Conservation (phyloP, 164 flowering plant species). For the Protea cynaroides region DNA sequence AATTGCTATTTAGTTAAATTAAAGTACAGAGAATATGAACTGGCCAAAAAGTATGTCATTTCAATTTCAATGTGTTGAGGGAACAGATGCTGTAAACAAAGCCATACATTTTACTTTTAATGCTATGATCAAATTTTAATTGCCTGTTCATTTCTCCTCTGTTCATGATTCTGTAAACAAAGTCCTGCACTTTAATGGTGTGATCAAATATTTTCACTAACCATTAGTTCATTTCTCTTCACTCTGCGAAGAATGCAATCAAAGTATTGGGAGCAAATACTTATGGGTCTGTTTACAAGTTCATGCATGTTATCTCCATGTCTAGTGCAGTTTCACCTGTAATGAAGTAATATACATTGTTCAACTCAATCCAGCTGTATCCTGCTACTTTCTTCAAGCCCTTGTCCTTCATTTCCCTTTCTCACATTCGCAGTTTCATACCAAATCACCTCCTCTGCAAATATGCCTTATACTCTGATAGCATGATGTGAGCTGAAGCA, state of each 20-base stretch:
- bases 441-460: constrained; percentile 41
- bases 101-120: not conserved
- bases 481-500: constrained; percentile 35
- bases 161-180: not conserved
- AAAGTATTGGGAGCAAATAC: constrained; percentile 22
- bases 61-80: not conserved
- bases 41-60: not conserved
- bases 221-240: too few relatives aligned
- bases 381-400: constrained; percentile 42
- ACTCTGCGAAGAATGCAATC: not conserved
- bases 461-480: constrained; percentile 36
- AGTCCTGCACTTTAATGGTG: too few relatives aligned
- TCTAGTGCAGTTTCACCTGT: constrained; percentile 12
- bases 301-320: constrained; percentile 15
- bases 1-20: too few relatives aligned
- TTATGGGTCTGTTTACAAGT: constrained; percentile 18
- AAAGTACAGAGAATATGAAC: too few relatives aligned
- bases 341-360: constrained; percentile 20
- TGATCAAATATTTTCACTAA: too few relatives aligned
- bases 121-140: not conserved
- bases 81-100: not conserved
- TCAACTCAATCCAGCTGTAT: constrained; percentile 43
- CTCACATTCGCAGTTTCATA: constrained; percentile 29
- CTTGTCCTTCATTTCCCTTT: constrained; percentile 25
- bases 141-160: not conserved